A percentile compares a stretch with the other conserved stretches of the same genome.
Conservation (phyloP, 345 rosid genomes). For the Gossypium australe region DNA sequence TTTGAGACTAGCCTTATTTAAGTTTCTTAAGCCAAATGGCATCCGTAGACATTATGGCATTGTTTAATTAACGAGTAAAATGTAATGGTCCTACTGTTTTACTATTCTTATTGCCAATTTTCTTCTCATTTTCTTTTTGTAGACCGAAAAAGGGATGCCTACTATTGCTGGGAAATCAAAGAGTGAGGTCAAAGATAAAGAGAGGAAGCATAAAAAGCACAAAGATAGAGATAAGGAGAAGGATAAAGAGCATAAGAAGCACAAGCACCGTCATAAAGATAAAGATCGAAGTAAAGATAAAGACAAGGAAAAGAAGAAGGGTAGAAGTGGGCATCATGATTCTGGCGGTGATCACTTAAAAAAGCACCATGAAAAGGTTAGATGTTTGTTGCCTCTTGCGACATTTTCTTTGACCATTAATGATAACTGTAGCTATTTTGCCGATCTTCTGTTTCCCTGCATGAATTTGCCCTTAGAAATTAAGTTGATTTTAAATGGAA, state of each 20-base stretch:
- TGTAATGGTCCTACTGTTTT: neutral
- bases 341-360: conserved; percentile 72
- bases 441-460: neutral
- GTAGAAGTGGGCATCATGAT: neutral
- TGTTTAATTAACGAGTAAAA: neutral
- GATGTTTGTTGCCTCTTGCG: conserved; percentile 13
- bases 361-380: conserved; percentile 87
- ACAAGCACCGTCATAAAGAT: conserved; percentile 67
- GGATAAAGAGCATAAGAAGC: conserved; percentile 30
- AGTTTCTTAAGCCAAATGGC: neutral
- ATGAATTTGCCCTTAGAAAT: neutral
- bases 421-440: neutral
- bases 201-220: conserved; percentile 87
- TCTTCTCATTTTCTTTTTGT: conserved; percentile 9
- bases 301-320: conserved; percentile 39
- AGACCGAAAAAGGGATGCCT: conserved; percentile 80
- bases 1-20: neutral
- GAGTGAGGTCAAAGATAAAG: conserved; percentile 71
- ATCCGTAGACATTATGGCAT: neutral
- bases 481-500: neutral
- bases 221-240: conserved; percentile 81
- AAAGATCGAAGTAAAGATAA: conserved; percentile 76
- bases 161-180: conserved; percentile 67
- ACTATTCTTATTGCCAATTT: neutral
- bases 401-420: neutral